phyloP scores from a whole-genome alignment of 2,329 filamentous ascomycete species.

The Sporothrix protearum region DNA sequence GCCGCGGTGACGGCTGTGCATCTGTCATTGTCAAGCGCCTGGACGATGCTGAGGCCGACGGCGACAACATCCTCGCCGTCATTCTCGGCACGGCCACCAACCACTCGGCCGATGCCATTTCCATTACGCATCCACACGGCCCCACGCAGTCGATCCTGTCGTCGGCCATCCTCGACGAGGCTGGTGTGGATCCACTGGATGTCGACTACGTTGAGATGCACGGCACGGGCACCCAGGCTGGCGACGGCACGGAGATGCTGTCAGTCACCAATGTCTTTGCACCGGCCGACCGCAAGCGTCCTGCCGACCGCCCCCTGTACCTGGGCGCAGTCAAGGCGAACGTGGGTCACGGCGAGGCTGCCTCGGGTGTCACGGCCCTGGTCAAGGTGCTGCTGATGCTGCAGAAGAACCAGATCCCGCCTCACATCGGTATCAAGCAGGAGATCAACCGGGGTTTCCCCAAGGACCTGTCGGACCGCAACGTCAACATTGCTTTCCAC shows the following conservation, averaged over 20 bases:
- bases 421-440: constrained; percentile 64
- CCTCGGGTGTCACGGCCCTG: constrained; percentile 59
- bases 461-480: constrained; percentile 53
- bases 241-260: constrained; percentile 77
- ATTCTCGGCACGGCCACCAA: constrained; percentile 74
- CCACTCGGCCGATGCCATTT: constrained; percentile 75
- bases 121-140: constrained; percentile 79
- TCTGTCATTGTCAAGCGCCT: constrained; percentile 75
- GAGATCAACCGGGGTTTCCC: constrained; percentile 60
- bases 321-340: constrained; percentile 64
- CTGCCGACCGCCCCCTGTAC: constrained; percentile 52
- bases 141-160: constrained; percentile 71
- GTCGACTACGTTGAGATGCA: constrained; percentile 87
- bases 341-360: constrained; percentile 60
- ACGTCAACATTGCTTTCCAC: constrained; percentile 57
- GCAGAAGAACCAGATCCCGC: constrained; percentile 59
- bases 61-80: constrained; percentile 72
- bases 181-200: constrained; percentile 70
- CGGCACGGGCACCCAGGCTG: constrained; percentile 81
- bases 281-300: constrained; percentile 45
- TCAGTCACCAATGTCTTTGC: constrained; percentile 62
- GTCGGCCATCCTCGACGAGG: constrained; percentile 64
- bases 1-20: constrained; percentile 68
- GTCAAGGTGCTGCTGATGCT: constrained; percentile 65
- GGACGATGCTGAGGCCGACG: constrained; percentile 71